Evolutionary conservation across 2,329 filamentous ascomycete genomes (phyloP).

Genomic region (Cadophora sp.): DNA sequence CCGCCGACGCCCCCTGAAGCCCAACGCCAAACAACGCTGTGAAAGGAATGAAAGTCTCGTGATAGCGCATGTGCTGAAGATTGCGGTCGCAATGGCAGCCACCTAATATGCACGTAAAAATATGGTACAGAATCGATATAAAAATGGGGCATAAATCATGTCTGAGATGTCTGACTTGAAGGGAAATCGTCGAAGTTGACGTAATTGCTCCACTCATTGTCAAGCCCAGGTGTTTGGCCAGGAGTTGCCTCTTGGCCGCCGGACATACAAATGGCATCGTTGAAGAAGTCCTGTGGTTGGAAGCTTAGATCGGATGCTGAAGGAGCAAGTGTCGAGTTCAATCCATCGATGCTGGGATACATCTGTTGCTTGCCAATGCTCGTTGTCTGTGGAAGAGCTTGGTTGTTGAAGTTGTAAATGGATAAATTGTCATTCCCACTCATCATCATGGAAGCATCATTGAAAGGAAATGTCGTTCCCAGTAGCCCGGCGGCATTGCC

Average conservation of each 20-base stretch:
- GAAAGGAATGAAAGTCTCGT: slow-evolving; percentile 1
- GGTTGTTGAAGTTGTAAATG: slow-evolving; percentile 37
- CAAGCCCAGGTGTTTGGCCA: slow-evolving; percentile 26
- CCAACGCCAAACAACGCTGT: slow-evolving; percentile 10
- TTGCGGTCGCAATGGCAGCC: neutral
- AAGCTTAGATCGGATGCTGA: slow-evolving; percentile 1
- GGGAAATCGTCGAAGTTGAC: slow-evolving; percentile 29
- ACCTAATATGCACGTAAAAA: neutral
- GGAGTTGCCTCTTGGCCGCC: slow-evolving; percentile 11
- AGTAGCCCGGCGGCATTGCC: slow-evolving; percentile 60
- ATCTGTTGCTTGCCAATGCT: slow-evolving; percentile 27
- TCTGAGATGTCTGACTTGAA: slow-evolving; percentile 25
- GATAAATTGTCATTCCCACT: slow-evolving; percentile 40
- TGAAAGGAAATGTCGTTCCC: slow-evolving; percentile 52
- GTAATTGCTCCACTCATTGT: slow-evolving; percentile 27
- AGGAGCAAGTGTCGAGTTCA: slow-evolving; percentile 37
- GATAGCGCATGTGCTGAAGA: no score
- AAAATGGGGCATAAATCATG: neutral
- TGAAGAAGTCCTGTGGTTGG: slow-evolving; percentile 28
- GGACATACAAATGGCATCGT: slow-evolving; percentile 23
- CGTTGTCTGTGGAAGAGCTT: slow-evolving; percentile 24
- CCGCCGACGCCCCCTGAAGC: neutral
- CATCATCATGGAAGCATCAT: slow-evolving; percentile 55
- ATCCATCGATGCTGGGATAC: slow-evolving; percentile 27
- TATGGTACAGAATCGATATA: slow-evolving; percentile 13